Base-by-base conservation (phyloP, 495 filamentous ascomycete species). In the Neurospora sp. region DNA sequence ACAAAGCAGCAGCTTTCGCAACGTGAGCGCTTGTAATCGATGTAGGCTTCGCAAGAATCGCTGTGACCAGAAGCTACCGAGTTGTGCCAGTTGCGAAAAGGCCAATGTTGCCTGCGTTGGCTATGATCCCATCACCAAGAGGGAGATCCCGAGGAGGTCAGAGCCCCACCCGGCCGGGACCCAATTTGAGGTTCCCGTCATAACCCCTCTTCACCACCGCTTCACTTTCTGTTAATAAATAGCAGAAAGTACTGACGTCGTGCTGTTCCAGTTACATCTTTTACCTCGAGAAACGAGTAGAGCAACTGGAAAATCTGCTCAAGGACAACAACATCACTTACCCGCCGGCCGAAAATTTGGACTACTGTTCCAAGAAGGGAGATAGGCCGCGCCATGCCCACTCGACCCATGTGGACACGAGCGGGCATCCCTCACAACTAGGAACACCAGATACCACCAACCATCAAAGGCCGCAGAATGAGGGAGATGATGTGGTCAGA, bases 41-140 rank as follows among this genome's bases (percentile, higher is more conserved):
- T 98, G 95, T 79, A 89, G 95, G 14, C 83, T 95, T 75, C 89
- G 95, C 75, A 98, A 98, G 83, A 97, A 98, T 77, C 88, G 94
- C 38, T 98, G 95, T 78, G 95, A 98, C 79, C 94, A 97, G 84
- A 89, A 90, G 65, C 87, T 98, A 68, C 95, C 95, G 35, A 91
- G 91, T 70, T 98, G 95, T 81, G 89, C 92, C 68, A 90, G 91
- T 72, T 98, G 95, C 80, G 93, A 94, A 80, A 98, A 97, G 83
- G 94, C 93, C 16, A 86, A 88, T 75, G 92, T 95, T 40, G 91
- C 91, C 76, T 98, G 95, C 78, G 93, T 97, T 65, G 95, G 95
- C 45, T 98, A 96, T 79, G 95, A 98, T 79, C 95, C 94, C 27
- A 96, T 98, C 76, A 97, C 93, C 20, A 97, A 97, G 85, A 87